These are phyloP conservation scores for Gossypium turneri DNA, from an alignment of 345 rosid genomes.

Conservation along the genomic window DNA sequence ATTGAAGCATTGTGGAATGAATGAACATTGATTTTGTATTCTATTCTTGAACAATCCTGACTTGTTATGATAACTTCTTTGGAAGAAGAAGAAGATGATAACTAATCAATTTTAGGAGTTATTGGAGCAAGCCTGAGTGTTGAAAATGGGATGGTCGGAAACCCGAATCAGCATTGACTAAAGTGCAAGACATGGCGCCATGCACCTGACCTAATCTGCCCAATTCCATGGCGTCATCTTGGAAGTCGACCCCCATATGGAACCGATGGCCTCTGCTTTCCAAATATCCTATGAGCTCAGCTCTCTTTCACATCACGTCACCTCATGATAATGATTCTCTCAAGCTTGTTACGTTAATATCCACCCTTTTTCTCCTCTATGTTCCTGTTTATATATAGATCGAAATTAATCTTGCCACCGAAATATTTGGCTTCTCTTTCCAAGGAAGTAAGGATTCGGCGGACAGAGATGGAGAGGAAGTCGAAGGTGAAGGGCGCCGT, in stretches of 20 bases:
- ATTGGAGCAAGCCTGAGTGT: too few relatives aligned
- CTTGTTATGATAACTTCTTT: too few relatives aligned
- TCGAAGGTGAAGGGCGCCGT: not conserved
- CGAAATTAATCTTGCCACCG: not conserved
- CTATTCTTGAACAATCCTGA: too few relatives aligned
- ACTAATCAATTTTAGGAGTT: too few relatives aligned
- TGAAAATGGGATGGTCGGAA: too few relatives aligned
- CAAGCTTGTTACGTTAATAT: not conserved
- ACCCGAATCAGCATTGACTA: too few relatives aligned
- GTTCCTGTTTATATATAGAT: not conserved
- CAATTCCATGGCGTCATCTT: not conserved
- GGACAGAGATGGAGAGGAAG: not conserved
- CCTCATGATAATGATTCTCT: not conserved
- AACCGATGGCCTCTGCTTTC: not conserved
- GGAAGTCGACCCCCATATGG: not conserved
- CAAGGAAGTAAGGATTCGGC: not conserved
- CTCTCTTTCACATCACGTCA: not conserved
- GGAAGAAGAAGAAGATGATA: too few relatives aligned
- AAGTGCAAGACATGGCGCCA: too few relatives aligned
- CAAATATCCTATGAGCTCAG: not conserved
- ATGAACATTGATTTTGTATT: too few relatives aligned
- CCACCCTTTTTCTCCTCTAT: not conserved
- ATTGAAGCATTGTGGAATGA: too few relatives aligned
- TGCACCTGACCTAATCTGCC: not conserved
- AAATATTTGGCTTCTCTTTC: not conserved